phyloP scores from a whole-genome alignment of 805 yeast species.

The Blastobotrys peoriensis region DNA sequence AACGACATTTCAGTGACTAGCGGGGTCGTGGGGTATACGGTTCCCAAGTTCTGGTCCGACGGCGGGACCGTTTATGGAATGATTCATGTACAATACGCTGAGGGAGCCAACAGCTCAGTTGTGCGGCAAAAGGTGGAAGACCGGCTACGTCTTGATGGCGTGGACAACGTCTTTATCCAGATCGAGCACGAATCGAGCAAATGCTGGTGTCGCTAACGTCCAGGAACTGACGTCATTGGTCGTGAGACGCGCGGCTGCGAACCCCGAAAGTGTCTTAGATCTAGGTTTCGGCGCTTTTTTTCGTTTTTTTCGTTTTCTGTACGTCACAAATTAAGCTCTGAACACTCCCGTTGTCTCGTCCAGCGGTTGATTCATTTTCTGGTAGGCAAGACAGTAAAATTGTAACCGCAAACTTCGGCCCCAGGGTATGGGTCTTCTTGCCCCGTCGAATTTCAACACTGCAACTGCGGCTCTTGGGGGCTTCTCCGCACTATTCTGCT shows the following conservation, averaged over 20 bases:
- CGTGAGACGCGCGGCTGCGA: too few species aligned
- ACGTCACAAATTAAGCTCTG: too few species aligned
- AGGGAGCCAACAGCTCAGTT: conserved; percentile 58
- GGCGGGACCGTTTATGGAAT: conserved; percentile 57
- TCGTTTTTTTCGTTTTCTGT: too few species aligned
- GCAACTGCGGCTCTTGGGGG: conserved; percentile 59
- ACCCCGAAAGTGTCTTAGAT: too few species aligned
- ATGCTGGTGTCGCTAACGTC: conserved; percentile 80
- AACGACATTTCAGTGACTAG: conserved; percentile 62
- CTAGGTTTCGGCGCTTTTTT: too few species aligned
- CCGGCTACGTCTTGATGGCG: conserved; percentile 43
- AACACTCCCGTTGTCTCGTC: too few species aligned
- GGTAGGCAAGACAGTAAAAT: too few species aligned
- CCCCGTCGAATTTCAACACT: conserved; percentile 29
- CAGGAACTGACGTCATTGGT: too few species aligned
- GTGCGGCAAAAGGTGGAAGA: conserved; percentile 56
- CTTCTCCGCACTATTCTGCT: conserved; percentile 51
- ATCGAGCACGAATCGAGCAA: conserved; percentile 56
- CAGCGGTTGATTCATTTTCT: too few species aligned
- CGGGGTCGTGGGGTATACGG: conserved; percentile 79
- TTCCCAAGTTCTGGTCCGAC: conserved; percentile 88
- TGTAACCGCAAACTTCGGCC: too few species aligned
- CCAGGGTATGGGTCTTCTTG: conserved; percentile 1
- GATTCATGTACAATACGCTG: conserved; percentile 67
- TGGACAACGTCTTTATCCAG: conserved; percentile 56